These are phyloP conservation scores for Hypoxylon fuscum DNA, from an alignment of 495 filamentous ascomycete genomes.

Conservation along the genomic window DNA sequence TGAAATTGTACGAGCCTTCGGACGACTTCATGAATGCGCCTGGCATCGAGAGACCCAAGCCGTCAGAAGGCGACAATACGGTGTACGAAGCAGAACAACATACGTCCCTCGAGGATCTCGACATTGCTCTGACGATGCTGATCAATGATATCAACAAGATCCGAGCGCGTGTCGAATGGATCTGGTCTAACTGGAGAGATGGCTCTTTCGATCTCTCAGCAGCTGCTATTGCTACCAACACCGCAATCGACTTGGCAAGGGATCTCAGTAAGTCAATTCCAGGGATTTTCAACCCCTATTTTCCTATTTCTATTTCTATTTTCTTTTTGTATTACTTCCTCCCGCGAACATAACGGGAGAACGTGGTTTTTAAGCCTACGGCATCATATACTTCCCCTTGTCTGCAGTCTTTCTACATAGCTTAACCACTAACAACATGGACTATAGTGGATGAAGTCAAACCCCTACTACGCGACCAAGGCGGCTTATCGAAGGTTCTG, in stretches of 20 bases:
- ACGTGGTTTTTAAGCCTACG: not conserved
- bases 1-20: conserved; percentile 51
- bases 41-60: conserved; percentile 28
- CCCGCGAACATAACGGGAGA: too few relatives aligned
- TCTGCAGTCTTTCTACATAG: not conserved
- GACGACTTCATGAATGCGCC: conserved; percentile 48
- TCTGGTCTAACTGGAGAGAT: conserved; percentile 43
- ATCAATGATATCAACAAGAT: conserved; percentile 40
- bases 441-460: conserved; percentile 47
- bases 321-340: too few relatives aligned
- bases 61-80: conserved; percentile 2
- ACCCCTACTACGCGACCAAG: conserved; percentile 39
- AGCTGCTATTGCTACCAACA: conserved; percentile 51
- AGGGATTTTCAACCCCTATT: not conserved
- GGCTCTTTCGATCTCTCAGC: conserved; percentile 48
- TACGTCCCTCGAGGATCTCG: conserved; percentile 37
- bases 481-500: conserved; percentile 37
- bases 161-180: conserved; percentile 18
- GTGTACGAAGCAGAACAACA: conserved; percentile 48
- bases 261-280: conserved; percentile 9
- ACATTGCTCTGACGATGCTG: conserved; percentile 33
- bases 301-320: too few relatives aligned
- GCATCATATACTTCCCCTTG: not conserved
- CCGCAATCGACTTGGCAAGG: conserved; percentile 51
- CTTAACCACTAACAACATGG: conserved; percentile 2